Conservation (phyloP, 2,329 filamentous ascomycete genomes). For the Cytospora paraplurivora region DNA sequence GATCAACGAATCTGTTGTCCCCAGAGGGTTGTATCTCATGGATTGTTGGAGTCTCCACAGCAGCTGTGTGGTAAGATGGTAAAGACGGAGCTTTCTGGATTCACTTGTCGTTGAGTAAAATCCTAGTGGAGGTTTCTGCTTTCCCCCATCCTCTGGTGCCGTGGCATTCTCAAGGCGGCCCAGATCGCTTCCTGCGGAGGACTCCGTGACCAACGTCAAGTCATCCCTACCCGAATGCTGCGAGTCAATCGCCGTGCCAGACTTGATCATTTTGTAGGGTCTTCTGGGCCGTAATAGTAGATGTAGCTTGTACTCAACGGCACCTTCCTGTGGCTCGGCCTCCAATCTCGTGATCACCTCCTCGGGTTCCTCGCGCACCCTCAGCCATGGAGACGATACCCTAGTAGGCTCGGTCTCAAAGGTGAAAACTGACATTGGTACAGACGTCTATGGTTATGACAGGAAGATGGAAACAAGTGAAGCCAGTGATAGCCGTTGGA, state of each 20-base stretch:
- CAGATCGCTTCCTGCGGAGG: constrained; percentile 23
- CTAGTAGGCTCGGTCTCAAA: constrained; percentile 86
- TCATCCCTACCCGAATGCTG: constrained; percentile 17
- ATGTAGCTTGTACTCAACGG: constrained; percentile 96
- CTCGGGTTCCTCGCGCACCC: constrained; percentile 49
- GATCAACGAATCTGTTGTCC: constrained; percentile 62
- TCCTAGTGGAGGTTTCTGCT: constrained; percentile 14
- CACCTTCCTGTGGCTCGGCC: constrained; percentile 89
- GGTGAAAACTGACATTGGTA: constrained; percentile 94
- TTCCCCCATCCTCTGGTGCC: constrained; percentile 7
- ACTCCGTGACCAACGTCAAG: not conserved
- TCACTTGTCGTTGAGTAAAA: constrained; percentile 50
- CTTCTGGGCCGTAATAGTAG: constrained; percentile 77
- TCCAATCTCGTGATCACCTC: constrained; percentile 70
- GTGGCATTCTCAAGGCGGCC: constrained; percentile 35
- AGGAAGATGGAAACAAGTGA: not conserved
- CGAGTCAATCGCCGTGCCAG: constrained; percentile 38
- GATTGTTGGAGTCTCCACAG: constrained; percentile 95
- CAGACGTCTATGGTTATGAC: constrained; percentile 2
- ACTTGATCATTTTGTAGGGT: constrained; percentile 69
- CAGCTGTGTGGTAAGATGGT: constrained; percentile 92
- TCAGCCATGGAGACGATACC: constrained; percentile 89
- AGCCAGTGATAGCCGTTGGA: not conserved
- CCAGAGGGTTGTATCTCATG: constrained; percentile 62
- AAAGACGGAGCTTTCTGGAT: constrained; percentile 78